Base-by-base conservation (phyloP, 331 rosid genomes). In the Acacia concinna region DNA sequence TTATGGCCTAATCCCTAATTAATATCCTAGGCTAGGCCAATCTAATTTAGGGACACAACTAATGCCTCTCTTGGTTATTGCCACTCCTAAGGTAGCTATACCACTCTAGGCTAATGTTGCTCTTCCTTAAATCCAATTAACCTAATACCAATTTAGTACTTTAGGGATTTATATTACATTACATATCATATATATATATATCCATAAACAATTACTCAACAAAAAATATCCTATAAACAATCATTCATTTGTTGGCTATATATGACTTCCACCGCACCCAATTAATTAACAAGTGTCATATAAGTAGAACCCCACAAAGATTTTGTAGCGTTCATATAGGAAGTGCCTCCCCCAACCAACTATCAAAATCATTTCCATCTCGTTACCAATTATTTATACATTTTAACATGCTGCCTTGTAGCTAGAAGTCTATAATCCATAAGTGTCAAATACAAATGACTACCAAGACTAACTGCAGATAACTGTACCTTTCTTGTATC, bases 401-500 rank as follows among this genome's bases (percentile, higher is more conserved):
- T 66, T 43, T 52, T 37, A 59, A 59, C 43, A 75, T 18, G 71
- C 28, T 41, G 4, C 10, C 43, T 28, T 12, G 17, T 38, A 38
- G 20, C 43, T n/a, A n/a, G n/a, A n/a, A n/a, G n/a, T n/a, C n/a
- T 51, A 18, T 64, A 38, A 63, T 54, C 15, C 6, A 27, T 31
- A 56, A 3, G 6, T 38, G 18, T 23, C 68, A 38, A 32, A 9
- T 54, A 49, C 28, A 72, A 70, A 15, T 6, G 35, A 17, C 34
- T 13, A 52, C 17, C n/a, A 8, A 34, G 25, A 60, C 77, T 34
- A 41, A 62, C 4, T 10, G 47, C 18, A 78, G 54, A 79, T 64
- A 77, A 49, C 38, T 37, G 32, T 76, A 96, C 99, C 99, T 91
- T 76, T 96, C 90, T 63, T 87, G 90, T 67, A 87, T 83, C 93